Evolutionary conservation across 2,329 filamentous ascomycete genomes (phyloP).

Genomic region (Colletotrichum sojae): DNA sequence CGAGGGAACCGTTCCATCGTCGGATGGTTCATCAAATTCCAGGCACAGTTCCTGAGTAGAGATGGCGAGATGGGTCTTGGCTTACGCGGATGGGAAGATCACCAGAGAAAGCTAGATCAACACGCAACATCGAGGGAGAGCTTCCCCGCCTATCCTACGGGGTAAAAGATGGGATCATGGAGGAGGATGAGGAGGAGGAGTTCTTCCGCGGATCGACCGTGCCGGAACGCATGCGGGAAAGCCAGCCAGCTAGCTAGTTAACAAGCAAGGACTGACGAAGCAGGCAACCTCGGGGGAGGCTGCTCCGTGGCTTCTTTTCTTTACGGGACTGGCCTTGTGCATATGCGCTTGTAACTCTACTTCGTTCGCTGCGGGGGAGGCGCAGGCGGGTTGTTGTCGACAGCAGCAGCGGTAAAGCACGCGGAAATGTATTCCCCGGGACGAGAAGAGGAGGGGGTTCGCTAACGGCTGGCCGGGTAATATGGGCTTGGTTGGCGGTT

Average conservation of each 20-base stretch:
- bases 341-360: too few relatives aligned
- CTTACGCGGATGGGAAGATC: background rate
- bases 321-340: background rate
- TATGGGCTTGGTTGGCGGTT: background rate
- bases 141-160: too few relatives aligned
- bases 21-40: background rate
- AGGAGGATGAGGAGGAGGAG: background rate
- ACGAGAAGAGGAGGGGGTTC: background rate
- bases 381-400: background rate
- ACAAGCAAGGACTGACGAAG: too few relatives aligned
- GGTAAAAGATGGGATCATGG: background rate
- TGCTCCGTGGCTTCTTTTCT: slow-evolving; percentile 28
- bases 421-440: slow-evolving; percentile 19
- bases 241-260: too few relatives aligned
- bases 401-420: slow-evolving; percentile 3
- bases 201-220: slow-evolving; percentile 12
- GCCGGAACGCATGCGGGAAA: slow-evolving; percentile 15
- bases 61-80: background rate
- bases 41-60: background rate
- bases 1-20: slow-evolving; percentile 6
- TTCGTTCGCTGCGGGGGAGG: slow-evolving; percentile 9
- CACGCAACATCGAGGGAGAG: too few relatives aligned
- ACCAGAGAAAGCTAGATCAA: too few relatives aligned
- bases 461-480: background rate
- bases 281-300: slow-evolving; percentile 10